These are phyloP conservation scores for Turritis glabra DNA, from an alignment of 345 rosid species.

Conservation along the genomic window DNA sequence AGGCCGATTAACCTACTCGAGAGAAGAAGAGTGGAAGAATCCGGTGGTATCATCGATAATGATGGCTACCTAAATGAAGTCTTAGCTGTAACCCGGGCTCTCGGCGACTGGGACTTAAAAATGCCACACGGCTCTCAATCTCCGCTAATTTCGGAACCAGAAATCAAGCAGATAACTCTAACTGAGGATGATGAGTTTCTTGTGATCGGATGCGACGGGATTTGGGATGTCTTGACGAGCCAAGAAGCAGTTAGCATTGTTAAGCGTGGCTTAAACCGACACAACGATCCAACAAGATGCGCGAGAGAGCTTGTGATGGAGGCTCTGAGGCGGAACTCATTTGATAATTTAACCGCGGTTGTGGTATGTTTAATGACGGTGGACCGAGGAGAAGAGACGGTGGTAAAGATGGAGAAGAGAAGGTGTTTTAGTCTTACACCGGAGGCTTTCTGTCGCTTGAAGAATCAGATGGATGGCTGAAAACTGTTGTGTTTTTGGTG, in stretches of 20 bases:
- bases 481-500: background rate
- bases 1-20: conserved; percentile 57
- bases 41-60: conserved; percentile 38
- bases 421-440: conserved; percentile 68
- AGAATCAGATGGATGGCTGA: conserved; percentile 53
- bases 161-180: conserved; percentile 53
- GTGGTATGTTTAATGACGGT: conserved; percentile 62
- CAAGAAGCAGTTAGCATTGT: conserved; percentile 77
- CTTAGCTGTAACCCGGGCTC: conserved; percentile 74
- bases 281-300: conserved; percentile 68
- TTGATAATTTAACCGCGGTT: conserved; percentile 79
- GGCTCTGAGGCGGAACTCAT: conserved; percentile 57
- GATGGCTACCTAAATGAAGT: conserved; percentile 50
- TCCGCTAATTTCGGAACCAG: conserved; percentile 82
- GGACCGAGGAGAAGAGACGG: conserved; percentile 41
- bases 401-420: conserved; percentile 41
- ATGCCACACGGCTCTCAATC: conserved; percentile 57
- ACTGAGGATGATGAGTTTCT: conserved; percentile 90
- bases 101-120: conserved; percentile 93
- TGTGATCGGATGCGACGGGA: conserved; percentile 85
- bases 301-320: conserved; percentile 82
- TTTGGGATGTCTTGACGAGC: conserved; percentile 93
- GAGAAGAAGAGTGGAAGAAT: conserved; percentile 64
- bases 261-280: conserved; percentile 57
- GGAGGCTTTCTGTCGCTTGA: conserved; percentile 69